These are phyloP conservation scores for Hydrangea macrophylla DNA, from an alignment of 148 eudicot genomes.

Conservation along the genomic window DNA sequence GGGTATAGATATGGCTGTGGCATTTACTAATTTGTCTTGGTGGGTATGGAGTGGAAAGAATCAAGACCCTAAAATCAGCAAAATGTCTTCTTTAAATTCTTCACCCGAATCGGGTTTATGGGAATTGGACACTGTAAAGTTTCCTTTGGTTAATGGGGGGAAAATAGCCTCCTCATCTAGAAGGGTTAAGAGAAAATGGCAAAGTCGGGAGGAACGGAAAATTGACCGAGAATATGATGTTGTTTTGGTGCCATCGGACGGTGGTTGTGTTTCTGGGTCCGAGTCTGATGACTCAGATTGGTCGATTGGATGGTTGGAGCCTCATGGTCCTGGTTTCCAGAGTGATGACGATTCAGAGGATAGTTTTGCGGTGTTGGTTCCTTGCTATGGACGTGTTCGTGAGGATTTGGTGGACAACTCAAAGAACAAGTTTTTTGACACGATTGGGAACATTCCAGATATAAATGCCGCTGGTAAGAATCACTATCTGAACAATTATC, in stretches of 20 bases:
- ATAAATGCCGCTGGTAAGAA: conserved; percentile 17
- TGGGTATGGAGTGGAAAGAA: conserved; percentile 29
- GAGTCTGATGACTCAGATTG: conserved; percentile 36
- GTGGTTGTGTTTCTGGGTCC: conserved; percentile 34
- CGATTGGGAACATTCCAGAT: conserved; percentile 11
- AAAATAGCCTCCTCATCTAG: conserved; percentile 15
- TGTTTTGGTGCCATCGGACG: conserved; percentile 37
- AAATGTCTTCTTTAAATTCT: conserved; percentile 10
- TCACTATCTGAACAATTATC: background rate
- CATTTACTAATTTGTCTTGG: conserved; percentile 22
- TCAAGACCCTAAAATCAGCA: conserved; percentile 15
- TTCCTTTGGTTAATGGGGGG: conserved; percentile 18
- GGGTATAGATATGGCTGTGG: conserved; percentile 18
- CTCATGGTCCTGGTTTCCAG: conserved; percentile 32
- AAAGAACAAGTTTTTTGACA: conserved; percentile 4
- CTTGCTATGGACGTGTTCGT: conserved; percentile 27
- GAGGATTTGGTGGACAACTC: conserved; percentile 7
- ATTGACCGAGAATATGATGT: conserved; percentile 32
- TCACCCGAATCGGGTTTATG: conserved; percentile 10
- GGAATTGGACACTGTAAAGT: conserved; percentile 23
- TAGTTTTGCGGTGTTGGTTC: conserved; percentile 35
- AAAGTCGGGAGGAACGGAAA: conserved; percentile 18
- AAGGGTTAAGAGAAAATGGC: conserved; percentile 21
- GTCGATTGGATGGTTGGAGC: conserved; percentile 40
- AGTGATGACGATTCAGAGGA: conserved; percentile 27